phyloP scores from a whole-genome alignment of 2,329 filamentous ascomycete species.

The Diplocarpon mali region DNA sequence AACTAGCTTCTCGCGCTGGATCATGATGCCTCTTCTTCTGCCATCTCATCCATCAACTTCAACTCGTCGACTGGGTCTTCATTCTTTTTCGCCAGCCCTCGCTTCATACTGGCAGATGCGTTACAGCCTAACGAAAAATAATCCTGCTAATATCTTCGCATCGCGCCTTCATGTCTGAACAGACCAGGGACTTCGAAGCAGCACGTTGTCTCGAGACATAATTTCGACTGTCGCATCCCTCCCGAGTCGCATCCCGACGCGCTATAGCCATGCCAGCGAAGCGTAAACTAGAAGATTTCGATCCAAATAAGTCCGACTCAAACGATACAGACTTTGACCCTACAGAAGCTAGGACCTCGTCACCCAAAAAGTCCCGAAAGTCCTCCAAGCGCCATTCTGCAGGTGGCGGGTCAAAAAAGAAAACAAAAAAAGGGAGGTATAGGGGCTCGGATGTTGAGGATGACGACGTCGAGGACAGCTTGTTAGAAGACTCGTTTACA shows the following conservation, averaged over 20 bases:
- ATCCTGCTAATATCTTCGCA: background rate
- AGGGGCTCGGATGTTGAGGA: conserved; percentile 52
- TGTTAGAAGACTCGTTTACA: conserved; percentile 38
- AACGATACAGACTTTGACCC: conserved; percentile 58
- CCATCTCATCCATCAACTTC: background rate
- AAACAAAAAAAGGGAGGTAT: conserved; percentile 35
- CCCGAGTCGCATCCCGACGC: background rate
- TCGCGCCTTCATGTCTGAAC: conserved; percentile 1
- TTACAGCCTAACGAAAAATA: background rate
- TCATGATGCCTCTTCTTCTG: too few relatives aligned
- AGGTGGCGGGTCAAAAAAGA: conserved; percentile 25
- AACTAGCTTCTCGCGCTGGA: background rate
- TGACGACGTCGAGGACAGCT: conserved; percentile 42
- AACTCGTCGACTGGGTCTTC: background rate
- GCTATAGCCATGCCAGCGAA: conserved; percentile 24
- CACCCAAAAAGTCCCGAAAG: conserved; percentile 31
- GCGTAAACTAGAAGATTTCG: conserved; percentile 50
- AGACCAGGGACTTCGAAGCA: conserved; percentile 6
- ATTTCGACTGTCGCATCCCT: background rate
- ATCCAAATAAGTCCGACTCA: conserved; percentile 55
- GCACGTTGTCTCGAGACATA: conserved; percentile 2
- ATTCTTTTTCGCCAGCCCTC: background rate
- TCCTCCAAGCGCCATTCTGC: conserved; percentile 20
- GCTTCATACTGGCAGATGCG: background rate
- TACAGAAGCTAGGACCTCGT: conserved; percentile 35